Base-by-base conservation (phyloP, 768 basidiomycete genomes). In the Amylocystis lapponica region DNA sequence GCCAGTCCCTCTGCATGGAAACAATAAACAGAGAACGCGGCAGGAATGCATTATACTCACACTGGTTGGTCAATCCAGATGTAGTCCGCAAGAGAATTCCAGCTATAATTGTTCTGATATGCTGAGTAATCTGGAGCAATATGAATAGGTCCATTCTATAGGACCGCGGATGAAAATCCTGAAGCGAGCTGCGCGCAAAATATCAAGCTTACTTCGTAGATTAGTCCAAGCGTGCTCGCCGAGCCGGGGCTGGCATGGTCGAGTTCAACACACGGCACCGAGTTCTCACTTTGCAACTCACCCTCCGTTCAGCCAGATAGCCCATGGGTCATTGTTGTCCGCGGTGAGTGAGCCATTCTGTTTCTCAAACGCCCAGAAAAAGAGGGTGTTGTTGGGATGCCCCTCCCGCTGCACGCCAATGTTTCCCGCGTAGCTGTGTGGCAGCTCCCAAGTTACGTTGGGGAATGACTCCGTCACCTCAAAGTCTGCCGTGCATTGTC, bases 1-100 rank as follows among this genome's bases (percentile, higher is more conserved):
- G 3, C 84, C 85, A 7, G 66, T 63, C 9, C 83, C 84, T 20
- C 77, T 76, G 47, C 14, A 39, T 5, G 12, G 41, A 50, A 52
- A 38, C 7, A 5, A 40, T 26, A 12, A 31, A 40, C 27, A 22
- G 27, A 10, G 14, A 29, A 38, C 10, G 34, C 20, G 14, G 27
- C 23, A 14, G 19, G n/a, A n/a, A n/a, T n/a, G n/a, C n/a, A n/a
- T n/a, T n/a, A n/a, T n/a, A n/a, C 69, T 2, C 53, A 72, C 67
- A 83, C 83, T 36, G 83, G 85, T 43, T 86, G 80, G 53, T 87
- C 86, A 38, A 87, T 65, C 81, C 81, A 86, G 27, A 86, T 70
- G 49, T 74, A 78, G 59, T 87, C 85, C 1, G 79, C 74, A 17
- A 83, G 56, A 19, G 62, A 70, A 46, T 72, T 66, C 78, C 81